Percentiles rank a stretch among this genome's conserved stretches.
These are phyloP conservation scores for Arctium minus DNA, from an alignment of 129 eudicot species.

Conservation along the genomic window DNA sequence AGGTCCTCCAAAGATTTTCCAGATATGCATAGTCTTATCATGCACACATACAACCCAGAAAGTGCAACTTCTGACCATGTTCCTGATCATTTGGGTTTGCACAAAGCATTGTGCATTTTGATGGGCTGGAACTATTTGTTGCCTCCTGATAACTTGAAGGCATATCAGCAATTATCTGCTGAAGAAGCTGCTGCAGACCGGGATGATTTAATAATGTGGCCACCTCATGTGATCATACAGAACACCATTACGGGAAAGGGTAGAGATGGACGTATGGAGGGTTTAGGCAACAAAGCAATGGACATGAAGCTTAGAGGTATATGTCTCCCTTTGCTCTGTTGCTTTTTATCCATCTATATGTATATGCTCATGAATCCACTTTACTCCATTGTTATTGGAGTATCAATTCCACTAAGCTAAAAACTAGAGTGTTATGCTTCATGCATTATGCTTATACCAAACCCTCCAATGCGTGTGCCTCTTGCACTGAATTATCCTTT, in stretches of 20 bases:
- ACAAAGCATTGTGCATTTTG: constrained; percentile 85
- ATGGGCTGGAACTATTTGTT: constrained; percentile 83
- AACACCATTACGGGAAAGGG: constrained; percentile 82
- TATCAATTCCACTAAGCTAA: background rate
- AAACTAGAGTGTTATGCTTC: background rate
- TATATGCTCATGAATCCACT: background rate
- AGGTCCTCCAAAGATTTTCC: constrained; percentile 90
- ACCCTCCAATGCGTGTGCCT: background rate
- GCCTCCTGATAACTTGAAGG: constrained; percentile 82
- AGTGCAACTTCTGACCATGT: constrained; percentile 37
- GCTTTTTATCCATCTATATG: constrained; percentile 5
- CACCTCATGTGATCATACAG: constrained; percentile 84
- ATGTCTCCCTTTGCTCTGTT: constrained; percentile 10
- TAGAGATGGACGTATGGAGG: constrained; percentile 89
- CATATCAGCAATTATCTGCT: constrained; percentile 71
- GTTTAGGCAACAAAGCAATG: constrained; percentile 92
- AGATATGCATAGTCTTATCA: constrained; percentile 74
- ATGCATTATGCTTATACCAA: background rate
- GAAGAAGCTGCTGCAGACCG: constrained; percentile 67
- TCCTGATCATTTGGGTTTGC: constrained; percentile 87
- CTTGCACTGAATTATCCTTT: background rate
- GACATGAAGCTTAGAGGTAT: constrained; percentile 89
- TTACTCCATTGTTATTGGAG: background rate
- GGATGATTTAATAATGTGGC: constrained; percentile 91
- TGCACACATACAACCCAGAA: constrained; percentile 91